Conservation (phyloP, 768 basidiomycete species). For the Fomitopsis pulvina region DNA sequence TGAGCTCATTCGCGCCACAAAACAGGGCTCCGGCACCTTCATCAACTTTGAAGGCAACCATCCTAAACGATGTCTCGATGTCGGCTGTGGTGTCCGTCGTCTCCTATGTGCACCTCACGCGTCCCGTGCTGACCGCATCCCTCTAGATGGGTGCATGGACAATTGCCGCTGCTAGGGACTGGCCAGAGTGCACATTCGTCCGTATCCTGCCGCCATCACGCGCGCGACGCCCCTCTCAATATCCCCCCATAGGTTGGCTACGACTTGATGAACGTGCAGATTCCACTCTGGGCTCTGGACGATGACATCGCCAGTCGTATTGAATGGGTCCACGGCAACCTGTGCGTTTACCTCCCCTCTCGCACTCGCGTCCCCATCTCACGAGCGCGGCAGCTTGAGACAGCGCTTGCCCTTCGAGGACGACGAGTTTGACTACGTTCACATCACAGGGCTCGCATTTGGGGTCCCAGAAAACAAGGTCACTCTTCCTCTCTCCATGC, state of each 20-base stretch:
- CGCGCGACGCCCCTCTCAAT: background rate
- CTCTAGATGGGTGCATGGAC: constrained; percentile 70
- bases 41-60: constrained; percentile 43
- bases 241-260: constrained; percentile 58
- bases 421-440: constrained; percentile 79
- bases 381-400: constrained; percentile 50
- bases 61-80: constrained; percentile 53
- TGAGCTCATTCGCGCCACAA: background rate
- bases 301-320: constrained; percentile 48
- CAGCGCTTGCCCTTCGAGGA: constrained; percentile 79
- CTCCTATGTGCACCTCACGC: too few species aligned
- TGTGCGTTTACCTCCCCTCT: constrained; percentile 37
- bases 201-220: constrained; percentile 18
- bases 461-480: constrained; percentile 76
- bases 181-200: constrained; percentile 61
- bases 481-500: too few species aligned
- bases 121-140: background rate
- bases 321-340: constrained; percentile 72
- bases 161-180: constrained; percentile 67
- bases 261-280: constrained; percentile 71
- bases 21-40: constrained; percentile 31
- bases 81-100: constrained; percentile 70
- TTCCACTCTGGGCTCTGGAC: constrained; percentile 49
- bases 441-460: constrained; percentile 33
- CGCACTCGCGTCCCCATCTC: too few species aligned